Evolutionary conservation across 441 rosid species (phyloP).

Genomic region (Pelargonium australe): DNA sequence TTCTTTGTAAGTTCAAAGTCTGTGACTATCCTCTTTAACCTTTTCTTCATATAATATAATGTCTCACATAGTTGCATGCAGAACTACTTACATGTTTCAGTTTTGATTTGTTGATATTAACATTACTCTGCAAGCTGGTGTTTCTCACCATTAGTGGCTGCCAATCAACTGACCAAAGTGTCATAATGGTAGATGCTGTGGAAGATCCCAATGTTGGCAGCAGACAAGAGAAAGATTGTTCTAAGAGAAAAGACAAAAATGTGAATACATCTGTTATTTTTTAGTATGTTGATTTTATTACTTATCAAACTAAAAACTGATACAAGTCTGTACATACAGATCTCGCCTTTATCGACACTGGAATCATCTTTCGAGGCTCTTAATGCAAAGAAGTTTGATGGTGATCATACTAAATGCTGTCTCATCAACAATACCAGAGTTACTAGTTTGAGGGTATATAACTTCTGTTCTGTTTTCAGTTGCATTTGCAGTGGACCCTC

Average conservation of each 20-base stretch:
- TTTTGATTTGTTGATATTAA: background rate
- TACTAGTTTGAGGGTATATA: slow-evolving; percentile 18
- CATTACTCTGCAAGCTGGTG: background rate
- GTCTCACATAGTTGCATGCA: background rate
- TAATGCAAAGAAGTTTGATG: slow-evolving; percentile 82
- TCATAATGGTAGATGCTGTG: slow-evolving; percentile 32
- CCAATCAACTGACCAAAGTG: slow-evolving; percentile 15
- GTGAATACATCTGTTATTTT: slow-evolving; percentile 30
- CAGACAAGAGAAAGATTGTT: slow-evolving; percentile 42
- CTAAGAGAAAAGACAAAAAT: slow-evolving; percentile 71
- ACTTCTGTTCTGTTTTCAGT: slow-evolving; percentile 34
- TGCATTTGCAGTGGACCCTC: slow-evolving; percentile 93
- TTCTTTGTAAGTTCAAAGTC: background rate
- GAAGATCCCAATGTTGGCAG: slow-evolving; percentile 39
- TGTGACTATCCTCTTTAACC: background rate
- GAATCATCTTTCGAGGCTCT: slow-evolving; percentile 81
- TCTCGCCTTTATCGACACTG: slow-evolving; percentile 71
- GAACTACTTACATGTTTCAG: background rate
- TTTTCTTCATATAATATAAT: background rate
- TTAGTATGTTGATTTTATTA: slow-evolving; percentile 1
- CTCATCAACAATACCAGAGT: slow-evolving; percentile 13
- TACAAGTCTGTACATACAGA: slow-evolving; percentile 39
- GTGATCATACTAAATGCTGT: slow-evolving; percentile 34
- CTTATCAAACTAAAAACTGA: slow-evolving; percentile 22
- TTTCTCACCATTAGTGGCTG: background rate